These are phyloP conservation scores for Lachnellula subtilissima DNA, from an alignment of 2,329 filamentous ascomycete genomes.

Conservation along the genomic window DNA sequence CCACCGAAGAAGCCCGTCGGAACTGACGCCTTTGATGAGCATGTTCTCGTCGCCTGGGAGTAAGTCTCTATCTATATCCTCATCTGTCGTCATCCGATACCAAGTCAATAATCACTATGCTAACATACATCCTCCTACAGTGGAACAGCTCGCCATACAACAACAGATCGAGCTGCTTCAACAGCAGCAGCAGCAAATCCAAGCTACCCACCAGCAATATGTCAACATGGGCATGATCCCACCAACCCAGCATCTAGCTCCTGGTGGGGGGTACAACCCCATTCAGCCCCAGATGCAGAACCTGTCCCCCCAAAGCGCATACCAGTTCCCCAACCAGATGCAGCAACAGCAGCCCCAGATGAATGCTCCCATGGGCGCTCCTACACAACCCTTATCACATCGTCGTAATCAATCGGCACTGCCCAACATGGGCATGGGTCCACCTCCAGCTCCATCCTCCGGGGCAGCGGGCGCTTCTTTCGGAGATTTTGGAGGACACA, in stretches of 20 bases:
- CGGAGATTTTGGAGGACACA: conserved; percentile 69
- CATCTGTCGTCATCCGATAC: conserved; percentile 24
- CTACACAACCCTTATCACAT: conserved; percentile 77
- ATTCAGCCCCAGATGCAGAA: conserved; percentile 74
- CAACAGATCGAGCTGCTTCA: conserved; percentile 97
- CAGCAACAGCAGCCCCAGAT: conserved; percentile 69
- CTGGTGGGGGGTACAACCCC: conserved; percentile 64
- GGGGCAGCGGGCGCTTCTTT: conserved; percentile 73
- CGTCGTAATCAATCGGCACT: conserved; percentile 97
- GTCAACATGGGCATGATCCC: conserved; percentile 95
- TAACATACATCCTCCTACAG: conserved; percentile 40
- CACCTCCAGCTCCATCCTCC: conserved; percentile 85
- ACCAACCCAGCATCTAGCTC: conserved; percentile 73
- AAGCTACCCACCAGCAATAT: conserved; percentile 94
- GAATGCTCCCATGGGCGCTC: conserved; percentile 68
- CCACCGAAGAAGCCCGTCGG: conserved; percentile 92
- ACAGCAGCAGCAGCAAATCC: conserved; percentile 96
- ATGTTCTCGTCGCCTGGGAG: conserved; percentile 61
- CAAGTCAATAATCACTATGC: conserved; percentile 5
- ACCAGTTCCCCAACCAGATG: conserved; percentile 82
- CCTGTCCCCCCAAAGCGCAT: conserved; percentile 72
- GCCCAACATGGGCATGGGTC: conserved; percentile 85
- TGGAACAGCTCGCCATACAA: conserved; percentile 96
- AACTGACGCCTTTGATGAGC: conserved; percentile 97
- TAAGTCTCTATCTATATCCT: conserved; percentile 40